Percentiles rank a stretch among this genome's conserved stretches.
phyloP scores from a whole-genome alignment of 768 basidiomycete genomes.

The Mycena vulgaris region DNA sequence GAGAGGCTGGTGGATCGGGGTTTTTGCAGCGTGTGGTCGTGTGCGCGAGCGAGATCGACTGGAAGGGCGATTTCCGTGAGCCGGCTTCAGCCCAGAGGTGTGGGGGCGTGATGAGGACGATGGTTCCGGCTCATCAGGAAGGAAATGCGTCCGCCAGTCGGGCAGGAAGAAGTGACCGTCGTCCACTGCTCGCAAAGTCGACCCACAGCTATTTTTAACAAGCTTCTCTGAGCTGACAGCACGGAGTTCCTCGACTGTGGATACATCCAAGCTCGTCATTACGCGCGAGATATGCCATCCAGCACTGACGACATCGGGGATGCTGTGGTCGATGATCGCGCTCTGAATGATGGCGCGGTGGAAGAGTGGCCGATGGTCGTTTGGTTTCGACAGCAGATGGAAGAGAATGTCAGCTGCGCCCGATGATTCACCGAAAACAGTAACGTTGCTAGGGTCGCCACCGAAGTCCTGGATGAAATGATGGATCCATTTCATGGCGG shows the following conservation, averaged over 20 bases:
- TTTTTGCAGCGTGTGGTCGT: slow-evolving; percentile 41
- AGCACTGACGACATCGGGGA: slow-evolving; percentile 72
- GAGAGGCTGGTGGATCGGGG: slow-evolving; percentile 70
- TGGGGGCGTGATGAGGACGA: slow-evolving; percentile 29
- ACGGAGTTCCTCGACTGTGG: slow-evolving; percentile 75
- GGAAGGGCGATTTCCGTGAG: not conserved
- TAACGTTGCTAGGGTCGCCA: slow-evolving; percentile 74
- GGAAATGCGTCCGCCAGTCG: slow-evolving; percentile 68
- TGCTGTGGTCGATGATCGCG: slow-evolving; percentile 71
- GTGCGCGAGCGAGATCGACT: slow-evolving; percentile 43
- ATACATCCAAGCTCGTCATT: slow-evolving; percentile 68
- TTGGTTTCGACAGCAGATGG: slow-evolving; percentile 75
- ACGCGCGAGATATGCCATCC: slow-evolving; percentile 79
- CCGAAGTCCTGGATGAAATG: slow-evolving; percentile 75
- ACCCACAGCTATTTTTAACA: slow-evolving; percentile 57
- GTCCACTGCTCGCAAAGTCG: slow-evolving; percentile 72
- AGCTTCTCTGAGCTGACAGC: slow-evolving; percentile 71
- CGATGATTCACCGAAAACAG: slow-evolving; percentile 65
- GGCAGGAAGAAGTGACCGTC: slow-evolving; percentile 79
- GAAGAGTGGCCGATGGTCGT: slow-evolving; percentile 74
- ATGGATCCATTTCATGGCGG: slow-evolving; percentile 76
- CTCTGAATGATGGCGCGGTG: slow-evolving; percentile 85
- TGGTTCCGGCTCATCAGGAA: slow-evolving; percentile 46
- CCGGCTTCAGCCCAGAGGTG: slow-evolving; percentile 26
- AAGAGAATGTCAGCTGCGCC: slow-evolving; percentile 73